Percentiles rank a stretch among this genome's conserved stretches.
phyloP scores from a whole-genome alignment of 306 rosid species.

The Prunus dulcis region DNA sequence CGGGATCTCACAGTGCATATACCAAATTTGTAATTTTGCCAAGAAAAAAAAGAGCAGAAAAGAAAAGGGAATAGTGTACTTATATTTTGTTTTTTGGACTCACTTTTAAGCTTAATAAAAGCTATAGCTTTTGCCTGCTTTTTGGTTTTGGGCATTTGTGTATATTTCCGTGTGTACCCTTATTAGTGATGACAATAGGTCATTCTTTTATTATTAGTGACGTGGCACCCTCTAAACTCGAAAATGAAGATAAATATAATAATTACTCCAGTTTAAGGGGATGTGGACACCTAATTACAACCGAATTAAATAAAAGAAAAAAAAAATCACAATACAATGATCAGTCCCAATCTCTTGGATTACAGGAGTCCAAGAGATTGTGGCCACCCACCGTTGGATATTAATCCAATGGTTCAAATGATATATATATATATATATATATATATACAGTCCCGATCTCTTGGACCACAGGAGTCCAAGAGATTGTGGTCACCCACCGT shows the following conservation, averaged over 20 bases:
- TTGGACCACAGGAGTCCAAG: no score
- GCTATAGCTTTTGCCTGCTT: constrained; percentile 44
- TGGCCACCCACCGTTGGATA: no score
- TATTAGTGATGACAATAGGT: neutral
- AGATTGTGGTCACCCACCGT: no score
- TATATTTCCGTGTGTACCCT: constrained; percentile 16
- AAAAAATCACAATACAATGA: neutral
- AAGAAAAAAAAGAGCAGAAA: neutral
- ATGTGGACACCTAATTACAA: neutral
- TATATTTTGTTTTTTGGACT: constrained; percentile 28
- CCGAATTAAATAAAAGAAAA: neutral
- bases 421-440: no score
- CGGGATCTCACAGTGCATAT: constrained; percentile 52
- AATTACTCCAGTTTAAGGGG: neutral
- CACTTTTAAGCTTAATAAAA: constrained; percentile 49
- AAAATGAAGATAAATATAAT: no score
- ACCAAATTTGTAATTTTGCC: constrained; percentile 51
- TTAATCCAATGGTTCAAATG: no score
- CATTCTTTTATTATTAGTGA: neutral
- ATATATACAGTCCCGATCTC: no score
- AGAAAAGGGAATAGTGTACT: constrained; percentile 18
- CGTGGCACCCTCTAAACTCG: neutral
- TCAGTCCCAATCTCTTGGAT: no score
- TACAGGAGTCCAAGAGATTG: no score
- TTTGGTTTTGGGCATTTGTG: constrained; percentile 39